Evolutionary conservation across 495 filamentous ascomycete genomes (phyloP), one percentile per base, ranked within the genome.

Genomic region (Filosporella fistucella): DNA sequence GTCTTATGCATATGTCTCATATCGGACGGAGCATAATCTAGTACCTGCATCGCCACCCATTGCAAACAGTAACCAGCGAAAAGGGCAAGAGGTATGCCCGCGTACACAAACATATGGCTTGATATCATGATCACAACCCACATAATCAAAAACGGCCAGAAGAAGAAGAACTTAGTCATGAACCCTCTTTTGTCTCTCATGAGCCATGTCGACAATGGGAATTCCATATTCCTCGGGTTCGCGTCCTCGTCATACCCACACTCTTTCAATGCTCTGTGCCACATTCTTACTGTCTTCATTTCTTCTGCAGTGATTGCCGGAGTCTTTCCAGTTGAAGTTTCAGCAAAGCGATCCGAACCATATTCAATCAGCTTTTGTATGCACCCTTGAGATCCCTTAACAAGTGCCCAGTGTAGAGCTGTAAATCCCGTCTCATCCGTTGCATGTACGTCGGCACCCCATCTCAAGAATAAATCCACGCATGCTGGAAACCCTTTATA

Each of bases 331-430:
- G 90, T 89, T 11, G 76, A 74, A 6, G 88, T 96, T 64, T 86
- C 81, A 17, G 84, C 86, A 59, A 91, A 96, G 21, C 93, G 76
- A 67, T 98, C 94, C 17, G 91, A 79, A 22, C 93, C 94, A 61
- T 95, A 96, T 67, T 96, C 93, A 41, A 98, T 68, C 26, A 98
- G 66, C 64, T 96, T 97, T 60, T 89, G 77, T 55, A 97, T 85
- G 64, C 89, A 95, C 1, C 77, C 78, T 39, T 85, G 72, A 26
- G 82, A 90, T 3, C 93, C 94, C 63, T 91, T 91, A 12, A 98
- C 94, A 43, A 98, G 71, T 2, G 91, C 91, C 93, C 93, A 98
- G 63, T 98, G 93, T 45, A 98, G 71, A 3, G 94, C 88, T 2
- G 89, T 93, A 58, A 97, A 88, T 6, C 91, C 91, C 48, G 86